Percentiles rank a stretch among this genome's conserved stretches.
Evolutionary conservation across 2,329 filamentous ascomycete genomes (phyloP).

Genomic region (Verticillium dahliae): DNA sequence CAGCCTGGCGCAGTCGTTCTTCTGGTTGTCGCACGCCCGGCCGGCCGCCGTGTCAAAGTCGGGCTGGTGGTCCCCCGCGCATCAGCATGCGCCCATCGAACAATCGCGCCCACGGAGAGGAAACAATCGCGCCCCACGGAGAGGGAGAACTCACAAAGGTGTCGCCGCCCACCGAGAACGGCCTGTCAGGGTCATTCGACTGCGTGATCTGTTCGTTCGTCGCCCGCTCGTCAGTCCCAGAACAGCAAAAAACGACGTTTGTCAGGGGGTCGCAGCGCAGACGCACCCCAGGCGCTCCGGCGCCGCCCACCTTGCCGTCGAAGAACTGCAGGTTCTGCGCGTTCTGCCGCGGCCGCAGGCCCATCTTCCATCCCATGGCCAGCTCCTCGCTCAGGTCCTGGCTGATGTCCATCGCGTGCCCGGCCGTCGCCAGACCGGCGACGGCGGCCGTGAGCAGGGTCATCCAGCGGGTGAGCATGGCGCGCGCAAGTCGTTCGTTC

Average conservation of each 20-base stretch:
- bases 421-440: constrained; percentile 1
- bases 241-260: neutral
- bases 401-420: constrained; percentile 17
- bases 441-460: neutral
- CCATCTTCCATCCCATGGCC: constrained; percentile 28
- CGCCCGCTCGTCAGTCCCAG: neutral
- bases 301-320: constrained; percentile 29
- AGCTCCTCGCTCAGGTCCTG: constrained; percentile 18
- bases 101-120: neutral
- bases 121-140: neutral
- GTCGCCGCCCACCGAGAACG: constrained; percentile 35
- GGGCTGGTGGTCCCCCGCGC: constrained; percentile 18
- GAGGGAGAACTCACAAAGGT: constrained; percentile 30
- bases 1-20: constrained; percentile 36
- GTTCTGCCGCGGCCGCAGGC: constrained; percentile 23
- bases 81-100: constrained; percentile 2
- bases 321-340: constrained; percentile 34
- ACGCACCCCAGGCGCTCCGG: constrained; percentile 26
- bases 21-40: constrained; percentile 41
- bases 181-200: constrained; percentile 29
- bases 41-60: constrained; percentile 34
- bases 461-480: neutral
- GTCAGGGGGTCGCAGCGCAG: neutral
- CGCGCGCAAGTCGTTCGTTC: neutral
- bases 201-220: constrained; percentile 25